Conservation (phyloP, 2,329 filamentous ascomycete genomes). For the Curvularia eragrostidis region DNA sequence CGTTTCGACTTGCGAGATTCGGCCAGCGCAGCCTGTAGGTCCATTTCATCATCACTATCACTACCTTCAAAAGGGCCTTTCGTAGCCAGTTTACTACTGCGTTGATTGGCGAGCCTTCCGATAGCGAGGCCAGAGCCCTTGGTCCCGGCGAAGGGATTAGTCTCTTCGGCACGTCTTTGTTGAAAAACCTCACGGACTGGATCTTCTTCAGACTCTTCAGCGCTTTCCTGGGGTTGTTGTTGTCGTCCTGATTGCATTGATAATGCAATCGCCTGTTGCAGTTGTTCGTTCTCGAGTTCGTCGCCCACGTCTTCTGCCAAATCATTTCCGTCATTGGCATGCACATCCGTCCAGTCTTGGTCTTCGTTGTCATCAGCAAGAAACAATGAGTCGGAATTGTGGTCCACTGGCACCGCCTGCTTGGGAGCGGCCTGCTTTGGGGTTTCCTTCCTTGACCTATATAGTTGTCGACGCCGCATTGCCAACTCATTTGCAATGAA, state of each 20-base stretch:
- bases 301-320: constrained; percentile 61
- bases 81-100: constrained; percentile 63
- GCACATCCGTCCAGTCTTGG: constrained; percentile 52
- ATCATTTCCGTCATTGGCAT: constrained; percentile 58
- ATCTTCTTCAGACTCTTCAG: constrained; percentile 52
- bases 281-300: constrained; percentile 73
- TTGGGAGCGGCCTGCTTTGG: constrained; percentile 23
- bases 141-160: constrained; percentile 50
- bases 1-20: constrained; percentile 67
- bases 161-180: constrained; percentile 52
- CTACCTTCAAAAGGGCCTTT: constrained; percentile 51
- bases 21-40: constrained; percentile 77
- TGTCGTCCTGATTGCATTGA: constrained; percentile 66
- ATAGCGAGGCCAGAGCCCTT: constrained; percentile 64
- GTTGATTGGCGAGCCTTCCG: constrained; percentile 75
- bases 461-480: constrained; percentile 57
- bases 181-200: constrained; percentile 56
- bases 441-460: constrained; percentile 51
- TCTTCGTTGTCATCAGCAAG: constrained; percentile 55
- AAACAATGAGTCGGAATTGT: constrained; percentile 63
- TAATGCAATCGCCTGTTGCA: constrained; percentile 82
- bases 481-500: constrained; percentile 48
- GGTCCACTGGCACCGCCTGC: constrained; percentile 28
- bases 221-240: constrained; percentile 58
- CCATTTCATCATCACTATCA: constrained; percentile 73